Evolutionary conservation across 1,139 yeast genomes (phyloP), one percentile per base, ranked within the genome.

Genomic region (Eremothecium coryli): DNA sequence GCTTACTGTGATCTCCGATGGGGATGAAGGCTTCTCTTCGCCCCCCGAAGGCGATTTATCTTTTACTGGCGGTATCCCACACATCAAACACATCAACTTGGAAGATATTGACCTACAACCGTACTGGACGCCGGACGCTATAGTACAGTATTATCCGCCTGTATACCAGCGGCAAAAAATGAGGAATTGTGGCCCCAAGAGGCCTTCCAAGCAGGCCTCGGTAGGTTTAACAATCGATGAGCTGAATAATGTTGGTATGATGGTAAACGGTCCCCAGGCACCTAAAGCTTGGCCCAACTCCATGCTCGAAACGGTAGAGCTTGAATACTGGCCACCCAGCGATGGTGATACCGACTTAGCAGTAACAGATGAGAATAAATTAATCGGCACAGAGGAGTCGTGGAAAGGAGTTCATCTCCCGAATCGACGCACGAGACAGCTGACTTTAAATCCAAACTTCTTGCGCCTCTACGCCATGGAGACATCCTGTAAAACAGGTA

Each of bases 391-490:
- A 27, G 30, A 27, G 30, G 30, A 27, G 14, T 16, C 15, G n/a
- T 27, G 30, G 30, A 11, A 16, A 5, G 20, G 17, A 4, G 3
- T 27, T n/a, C 30, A 27, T 16, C 30, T 27, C 14, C 30, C 30
- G 5, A 27, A 27, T 27, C n/a, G 30, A 15, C 39, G 56, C 31
- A 37, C 45, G 8, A 42, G 60, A 25, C 54, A 50, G 33, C 41
- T 42, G 15, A 39, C 49, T 14, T 26, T 49, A 33, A 52, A 51
- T 26, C 49, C 55, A 2, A 51, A 52, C 31, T 54, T 55, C 31
- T 39, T 52, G 28, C 45, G 45, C 36, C 39, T 55, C 9, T 50
- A 50, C 33, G 54, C 60, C 1, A 33, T 53, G 7, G 57, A 54
- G 30, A 49, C 48, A 22, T 33, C 45, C 10, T 42, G 49, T 18